A percentile compares a stretch with the other conserved stretches of the same genome.
phyloP scores from a whole-genome alignment of 75 land plant genomes.

The Picea glauca region DNA sequence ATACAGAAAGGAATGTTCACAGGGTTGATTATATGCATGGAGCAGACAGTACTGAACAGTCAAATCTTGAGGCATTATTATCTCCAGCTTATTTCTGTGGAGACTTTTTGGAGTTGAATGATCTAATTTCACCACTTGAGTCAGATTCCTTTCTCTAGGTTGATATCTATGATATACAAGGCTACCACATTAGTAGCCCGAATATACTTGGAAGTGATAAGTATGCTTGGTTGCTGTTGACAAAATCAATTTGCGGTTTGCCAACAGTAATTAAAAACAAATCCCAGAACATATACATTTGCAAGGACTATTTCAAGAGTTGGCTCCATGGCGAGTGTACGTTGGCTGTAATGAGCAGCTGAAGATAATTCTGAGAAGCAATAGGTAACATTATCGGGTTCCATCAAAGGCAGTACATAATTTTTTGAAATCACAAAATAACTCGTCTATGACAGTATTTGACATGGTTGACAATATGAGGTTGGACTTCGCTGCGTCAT shows the following conservation, averaged over 20 bases:
- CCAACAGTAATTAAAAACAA: not conserved
- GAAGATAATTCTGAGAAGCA: not conserved
- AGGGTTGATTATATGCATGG: not conserved
- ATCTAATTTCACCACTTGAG: not conserved
- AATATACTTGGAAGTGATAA: not conserved
- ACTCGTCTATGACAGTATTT: not conserved
- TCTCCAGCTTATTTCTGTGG: slow-evolving; percentile 1
- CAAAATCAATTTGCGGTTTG: no score
- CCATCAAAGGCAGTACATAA: not conserved
- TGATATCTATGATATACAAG: not conserved
- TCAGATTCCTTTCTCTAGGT: not conserved
- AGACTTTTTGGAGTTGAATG: slow-evolving; percentile 7
- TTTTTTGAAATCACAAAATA: not conserved
- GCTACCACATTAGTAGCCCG: not conserved
- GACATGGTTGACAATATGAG: not conserved
- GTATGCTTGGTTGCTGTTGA: not conserved
- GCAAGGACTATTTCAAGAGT: not conserved
- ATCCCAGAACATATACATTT: slow-evolving; percentile 2
- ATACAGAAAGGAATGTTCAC: not conserved
- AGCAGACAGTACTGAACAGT: not conserved
- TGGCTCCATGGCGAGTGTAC: not conserved
- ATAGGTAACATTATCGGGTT: not conserved
- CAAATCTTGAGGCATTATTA: not conserved
- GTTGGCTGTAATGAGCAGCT: not conserved
- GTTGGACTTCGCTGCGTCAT: not conserved